Base-by-base conservation (phyloP, 2,329 filamentous ascomycete species). In the Curvularia sp. region DNA sequence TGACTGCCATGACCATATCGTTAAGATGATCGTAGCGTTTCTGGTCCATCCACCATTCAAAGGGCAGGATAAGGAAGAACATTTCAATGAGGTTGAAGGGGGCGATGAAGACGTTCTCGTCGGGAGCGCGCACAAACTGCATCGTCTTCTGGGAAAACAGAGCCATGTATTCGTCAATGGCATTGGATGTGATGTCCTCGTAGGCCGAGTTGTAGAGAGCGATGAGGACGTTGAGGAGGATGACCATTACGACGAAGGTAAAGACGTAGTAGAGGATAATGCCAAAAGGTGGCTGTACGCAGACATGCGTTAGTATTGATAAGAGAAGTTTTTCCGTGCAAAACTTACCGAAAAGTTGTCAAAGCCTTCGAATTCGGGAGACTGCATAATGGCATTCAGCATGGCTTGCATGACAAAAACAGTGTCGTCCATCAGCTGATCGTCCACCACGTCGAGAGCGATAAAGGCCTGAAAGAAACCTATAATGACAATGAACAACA, bases 71-170 rank as follows among this genome's bases (percentile, higher is more conserved):
- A 3, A 97, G 85, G 60, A 86, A 81, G 61, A 97, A 83, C 18
- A 98, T 88, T 76, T 99, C 95, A 60, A 99, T 85, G 2, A 99
- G 84, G 75, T 99, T 99, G 78, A 99, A 91, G 0, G 95, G 95
- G 0, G 95, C 89, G 70, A 99, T 97, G 79, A 95, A 99, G 55
- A 99, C 95, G 68, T 99, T 99, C 77, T 99, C 95, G 69, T 99
- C 95, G 0, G 95, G 95, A 0, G 95, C 95, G 49, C 95, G 91
- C 18, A 98, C 92, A 71, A 97, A 99, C 71, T 96, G 93, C 85
- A 98, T 92, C 0, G 95, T 97, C 79, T 97, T 97, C 67, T 96
- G 91, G 0, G 92, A 86, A 78, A 97, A 97, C 3, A 98, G 85
- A 0, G 93, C 94, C 75, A 99, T 88, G 78, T 93, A 99, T 77